Evolutionary conservation across 176 grass and related monocot genomes (phyloP), one percentile per base, ranked within the genome.

Genomic region (Urochloa ruziziensis): DNA sequence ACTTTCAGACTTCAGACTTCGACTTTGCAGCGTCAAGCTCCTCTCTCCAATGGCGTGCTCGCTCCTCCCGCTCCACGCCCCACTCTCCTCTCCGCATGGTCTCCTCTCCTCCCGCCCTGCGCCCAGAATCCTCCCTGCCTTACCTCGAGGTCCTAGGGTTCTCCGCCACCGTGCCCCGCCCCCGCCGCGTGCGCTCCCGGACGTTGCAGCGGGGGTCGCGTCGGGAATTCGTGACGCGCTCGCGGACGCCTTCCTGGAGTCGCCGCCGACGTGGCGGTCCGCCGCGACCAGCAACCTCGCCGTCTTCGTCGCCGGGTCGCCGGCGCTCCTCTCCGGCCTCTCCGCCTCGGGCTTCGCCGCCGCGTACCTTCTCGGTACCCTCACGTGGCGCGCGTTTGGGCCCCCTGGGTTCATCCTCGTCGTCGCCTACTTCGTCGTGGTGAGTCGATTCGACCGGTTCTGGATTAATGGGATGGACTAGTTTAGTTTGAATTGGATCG

Each of bases 301-400:
- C 14, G 57, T 95, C 0, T 98, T 98, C 35, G 18, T 95, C n/a
- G 54, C 85, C 2, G 96, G 89, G 6, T 89, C 89, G 4, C 96
- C 89, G 24, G 53, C 94, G 66, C 93, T 98, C 19, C 71, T 81
- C 32, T 86, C 93, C 14, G 96, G 93, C 39, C 93, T 98, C 35
- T 92, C 96, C 71, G 58, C 88, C 59, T 87, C 93, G 3, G 96
- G 96, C 30, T 77, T 89, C 33, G 91, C 67, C 73, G 82, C 89
- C 11, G 93, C 96, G 8, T 95, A 92, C 51, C 61, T 95, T 16
- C 88, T 95, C 14, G 93, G 93, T 24, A 93, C 79, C 56, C 85
- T 94, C 40, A 93, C 91, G 0, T 98, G 96, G 96, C 84, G 93
- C 39, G 93, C 91, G 59, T 95, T 98, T 21, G 91, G 89, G 12